Conservation (phyloP, 2,329 filamentous ascomycete species). For the Arthroderma sp. region DNA sequence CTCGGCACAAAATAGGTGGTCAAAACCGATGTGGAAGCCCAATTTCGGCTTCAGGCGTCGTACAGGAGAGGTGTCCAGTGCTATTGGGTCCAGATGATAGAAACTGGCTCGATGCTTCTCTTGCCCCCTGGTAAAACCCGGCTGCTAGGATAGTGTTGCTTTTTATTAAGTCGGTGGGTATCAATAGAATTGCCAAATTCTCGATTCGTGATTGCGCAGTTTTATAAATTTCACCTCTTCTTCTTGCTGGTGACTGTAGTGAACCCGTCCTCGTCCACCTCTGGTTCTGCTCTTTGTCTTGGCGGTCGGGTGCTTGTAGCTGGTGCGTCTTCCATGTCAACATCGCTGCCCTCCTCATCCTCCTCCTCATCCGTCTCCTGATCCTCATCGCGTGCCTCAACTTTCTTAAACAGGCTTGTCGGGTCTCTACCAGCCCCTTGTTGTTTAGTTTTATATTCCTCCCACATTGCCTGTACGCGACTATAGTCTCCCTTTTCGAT, state of each 20-base stretch:
- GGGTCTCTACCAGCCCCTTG: conserved; percentile 31
- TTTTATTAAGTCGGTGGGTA: too few species aligned
- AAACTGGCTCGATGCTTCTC: too few species aligned
- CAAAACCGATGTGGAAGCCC: too few species aligned
- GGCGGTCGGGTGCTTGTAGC: conserved; percentile 14
- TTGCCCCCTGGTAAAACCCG: too few species aligned
- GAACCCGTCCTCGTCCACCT: conserved; percentile 72
- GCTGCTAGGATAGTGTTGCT: too few species aligned
- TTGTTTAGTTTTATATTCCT: conserved; percentile 24
- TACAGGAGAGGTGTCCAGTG: too few species aligned
- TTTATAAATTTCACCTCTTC: conserved; percentile 31
- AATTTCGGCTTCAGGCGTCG: too few species aligned
- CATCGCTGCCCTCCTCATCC: conserved; percentile 39
- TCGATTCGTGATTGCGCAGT: not conserved
- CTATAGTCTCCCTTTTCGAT: conserved; percentile 52
- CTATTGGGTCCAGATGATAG: too few species aligned
- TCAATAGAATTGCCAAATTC: too few species aligned
- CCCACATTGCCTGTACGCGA: conserved; percentile 51
- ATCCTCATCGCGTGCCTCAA: conserved; percentile 35
- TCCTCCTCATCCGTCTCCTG: conserved; percentile 47
- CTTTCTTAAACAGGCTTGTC: conserved; percentile 22
- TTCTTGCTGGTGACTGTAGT: conserved; percentile 61
- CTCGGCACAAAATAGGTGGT: too few species aligned
- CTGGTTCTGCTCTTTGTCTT: conserved; percentile 53
- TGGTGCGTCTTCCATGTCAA: conserved; percentile 59